Evolutionary conservation across 1,139 yeast species (phyloP), one percentile per base, ranked within the genome.

Genomic region (Pneumocystis carinii): DNA sequence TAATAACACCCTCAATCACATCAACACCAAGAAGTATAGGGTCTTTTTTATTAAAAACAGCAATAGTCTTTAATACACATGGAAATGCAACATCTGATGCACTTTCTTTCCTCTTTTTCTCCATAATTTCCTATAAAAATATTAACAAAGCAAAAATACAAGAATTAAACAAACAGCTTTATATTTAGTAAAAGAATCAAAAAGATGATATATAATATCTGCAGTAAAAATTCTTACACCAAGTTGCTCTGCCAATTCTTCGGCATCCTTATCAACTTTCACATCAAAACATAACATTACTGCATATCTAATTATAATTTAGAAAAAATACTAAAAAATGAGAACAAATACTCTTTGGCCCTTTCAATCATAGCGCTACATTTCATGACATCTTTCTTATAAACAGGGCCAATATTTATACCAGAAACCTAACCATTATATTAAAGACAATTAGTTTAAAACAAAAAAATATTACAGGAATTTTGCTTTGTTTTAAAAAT

Each of bases 21-120:
- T 92, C 99, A 66, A 92, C 97, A 83, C 99, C 99, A 73, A 92
- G 87, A 72, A 92, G 90, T 97, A 92, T 92, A 66, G 99, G 99
- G 75, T 90, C 90, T 78, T 98, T 88, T 80, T 92, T 92, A 83
- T 94, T 94, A 75, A 92, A 94, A 72, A 94, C 90, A 78, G 94
- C 97, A 69, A 92, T 77, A 29, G 97, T 92, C 76, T 88, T 88
- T 77, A 92, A 78, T 39, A 90, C 96, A 79, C 95, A 87, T 70
- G 98, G 99, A 84, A 85, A 90, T 63, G 87, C 86, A 60, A 97
- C 98, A 71, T 82, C 86, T 70, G 85, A 92, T 77, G 87, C 80
- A 76, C 87, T 87, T 69, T 89, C 96, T 74, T 85, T 83, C 76
- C 97, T 87, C 77, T 95, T 88, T 75, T 84, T 83, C 75, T 92